These are phyloP conservation scores for Ramaria sp. DNA, from an alignment of 768 basidiomycete genomes.

Conservation along the genomic window DNA sequence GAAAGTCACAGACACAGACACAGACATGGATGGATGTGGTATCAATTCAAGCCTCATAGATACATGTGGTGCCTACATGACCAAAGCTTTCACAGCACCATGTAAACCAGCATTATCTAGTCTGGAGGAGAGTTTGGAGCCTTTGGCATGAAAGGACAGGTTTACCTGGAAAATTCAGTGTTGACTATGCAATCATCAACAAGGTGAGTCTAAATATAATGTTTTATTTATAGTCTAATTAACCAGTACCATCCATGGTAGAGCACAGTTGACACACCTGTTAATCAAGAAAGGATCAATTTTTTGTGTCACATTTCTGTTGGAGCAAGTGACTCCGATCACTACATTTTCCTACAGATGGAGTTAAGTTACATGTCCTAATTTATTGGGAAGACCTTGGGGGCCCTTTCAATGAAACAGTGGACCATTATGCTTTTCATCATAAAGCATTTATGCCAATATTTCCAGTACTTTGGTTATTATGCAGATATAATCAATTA, in stretches of 20 bases:
- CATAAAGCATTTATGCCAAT: neutral
- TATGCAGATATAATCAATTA: constrained; percentile 33
- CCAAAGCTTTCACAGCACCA: too few species aligned
- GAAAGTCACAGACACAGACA: too few species aligned
- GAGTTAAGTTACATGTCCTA: constrained; percentile 14
- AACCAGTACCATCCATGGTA: constrained; percentile 15
- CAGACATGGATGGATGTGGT: too few species aligned
- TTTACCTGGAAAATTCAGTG: constrained; percentile 32
- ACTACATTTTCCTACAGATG: neutral
- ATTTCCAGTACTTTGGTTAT: constrained; percentile 29
- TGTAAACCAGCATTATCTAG: constrained; percentile 15
- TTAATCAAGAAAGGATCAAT: constrained; percentile 37
- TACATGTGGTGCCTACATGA: too few species aligned
- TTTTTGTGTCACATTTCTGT: constrained; percentile 39
- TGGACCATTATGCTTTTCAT: constrained; percentile 8
- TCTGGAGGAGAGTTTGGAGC: constrained; percentile 39
- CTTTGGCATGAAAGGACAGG: constrained; percentile 24
- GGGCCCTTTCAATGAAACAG: constrained; percentile 34
- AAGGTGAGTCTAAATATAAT: constrained; percentile 21
- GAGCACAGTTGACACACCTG: constrained; percentile 35
- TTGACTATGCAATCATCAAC: constrained; percentile 37
- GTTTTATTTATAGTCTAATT: neutral
- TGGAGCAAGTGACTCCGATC: constrained; percentile 14
- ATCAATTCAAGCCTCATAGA: neutral
- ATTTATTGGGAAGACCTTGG: constrained; percentile 29